These are phyloP conservation scores for Prinsepia uniflora DNA, from an alignment of 306 rosid species.

Conservation along the genomic window DNA sequence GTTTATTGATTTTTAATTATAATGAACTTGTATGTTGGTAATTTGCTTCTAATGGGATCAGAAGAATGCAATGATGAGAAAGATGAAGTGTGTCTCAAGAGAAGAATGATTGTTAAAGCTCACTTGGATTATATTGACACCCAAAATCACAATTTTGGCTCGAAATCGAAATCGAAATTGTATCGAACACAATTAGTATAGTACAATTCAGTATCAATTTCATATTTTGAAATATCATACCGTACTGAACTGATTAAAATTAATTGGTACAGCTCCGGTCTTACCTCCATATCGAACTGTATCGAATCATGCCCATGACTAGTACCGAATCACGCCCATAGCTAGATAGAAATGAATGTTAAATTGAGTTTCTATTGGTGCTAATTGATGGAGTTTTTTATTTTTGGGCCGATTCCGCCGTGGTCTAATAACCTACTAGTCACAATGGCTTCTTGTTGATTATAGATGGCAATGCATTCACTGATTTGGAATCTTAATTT, in stretches of 20 bases:
- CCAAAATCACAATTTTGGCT: slow-evolving; percentile 49
- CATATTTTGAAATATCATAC: too few relatives aligned
- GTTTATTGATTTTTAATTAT: neutral
- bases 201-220: too few relatives aligned
- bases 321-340: too few relatives aligned
- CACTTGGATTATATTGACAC: slow-evolving; percentile 90
- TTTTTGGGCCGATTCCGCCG: neutral
- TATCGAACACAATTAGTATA: too few relatives aligned
- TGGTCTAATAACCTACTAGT: neutral
- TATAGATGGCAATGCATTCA: too few relatives aligned
- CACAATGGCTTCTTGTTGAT: neutral
- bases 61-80: slow-evolving; percentile 39
- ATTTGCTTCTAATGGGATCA: slow-evolving; percentile 38
- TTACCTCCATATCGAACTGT: too few relatives aligned
- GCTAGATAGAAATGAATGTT: too few relatives aligned
- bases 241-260: too few relatives aligned
- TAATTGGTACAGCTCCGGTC: too few relatives aligned
- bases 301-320: too few relatives aligned
- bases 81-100: slow-evolving; percentile 42
- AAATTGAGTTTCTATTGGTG: slow-evolving; percentile 14
- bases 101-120: slow-evolving; percentile 63
- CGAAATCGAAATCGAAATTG: too few relatives aligned
- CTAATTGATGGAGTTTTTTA: slow-evolving; percentile 15
- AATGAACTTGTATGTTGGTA: neutral
- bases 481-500: slow-evolving; percentile 4